Evolutionary conservation across 2,329 filamentous ascomycete species (phyloP), one percentile per base, ranked within the genome.

Genomic region (Graphilbum ipis-grandicollis): DNA sequence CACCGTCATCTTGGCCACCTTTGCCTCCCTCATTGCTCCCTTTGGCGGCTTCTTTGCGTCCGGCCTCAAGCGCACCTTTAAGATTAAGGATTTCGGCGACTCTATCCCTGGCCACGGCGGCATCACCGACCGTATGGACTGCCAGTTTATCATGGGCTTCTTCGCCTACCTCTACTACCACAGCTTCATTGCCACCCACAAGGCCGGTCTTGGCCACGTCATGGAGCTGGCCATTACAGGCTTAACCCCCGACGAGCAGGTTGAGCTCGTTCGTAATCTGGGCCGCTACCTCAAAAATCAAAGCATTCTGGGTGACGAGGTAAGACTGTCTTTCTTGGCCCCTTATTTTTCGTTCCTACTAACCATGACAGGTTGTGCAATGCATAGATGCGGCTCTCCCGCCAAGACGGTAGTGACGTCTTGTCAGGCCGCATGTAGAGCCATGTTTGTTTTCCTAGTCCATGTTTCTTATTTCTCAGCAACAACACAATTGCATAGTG

Each of bases 141-240:
- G 90, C 56, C 90, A 98, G 54, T 98, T 98, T 62, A 96, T 96
- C 63, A 98, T 98, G 90, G 90, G 90, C 9, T 90, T 93, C 59
- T 96, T 98, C 51, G 75, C 88, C 14, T 96, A 85, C 63, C 86
- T 98, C 71, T 98, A 98, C 62, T 98, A 92, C 60, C 86, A 94
- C 56, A 90, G 81, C 51, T 98, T 98, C 56, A 88, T 98, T 50
- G 86, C 86, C 4, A 68, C 84, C 7, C 75, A 93, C 65, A 84
- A 88, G 56, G 75, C 80, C 29, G 84, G 68, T 39, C 77, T 93
- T 17, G 90, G 88, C 17, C 75, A 74, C 38, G 80, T 98, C 26
- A 80, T 98, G 47, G 88, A 98, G 62, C 73, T 75, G 12, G 88
- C 83, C 35, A 93, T 98, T 47, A 92, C 77, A 6, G 86, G 86